Percentiles rank a stretch among this genome's conserved stretches.
Conservation (phyloP, 2,329 filamentous ascomycete species). For the Sphaerulina musiva region DNA sequence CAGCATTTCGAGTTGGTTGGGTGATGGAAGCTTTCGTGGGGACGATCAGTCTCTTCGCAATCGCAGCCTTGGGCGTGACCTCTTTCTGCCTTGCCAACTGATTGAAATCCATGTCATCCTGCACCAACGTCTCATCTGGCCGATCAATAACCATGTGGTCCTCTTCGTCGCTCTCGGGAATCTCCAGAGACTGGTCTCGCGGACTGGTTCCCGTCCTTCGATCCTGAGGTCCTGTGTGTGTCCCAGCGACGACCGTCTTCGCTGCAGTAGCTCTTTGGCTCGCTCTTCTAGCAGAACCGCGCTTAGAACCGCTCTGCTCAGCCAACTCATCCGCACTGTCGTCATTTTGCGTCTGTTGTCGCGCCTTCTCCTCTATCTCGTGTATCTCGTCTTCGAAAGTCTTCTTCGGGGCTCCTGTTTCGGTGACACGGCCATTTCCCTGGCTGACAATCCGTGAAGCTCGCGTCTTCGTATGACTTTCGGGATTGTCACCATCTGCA, state of each 20-base stretch:
- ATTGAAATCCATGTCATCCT: conserved; percentile 1
- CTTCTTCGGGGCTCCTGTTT: conserved; percentile 23
- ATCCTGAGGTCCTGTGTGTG: not conserved
- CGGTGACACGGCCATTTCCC: conserved; percentile 8
- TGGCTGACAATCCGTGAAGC: not conserved
- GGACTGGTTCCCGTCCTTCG: not conserved
- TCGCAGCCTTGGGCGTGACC: not conserved
- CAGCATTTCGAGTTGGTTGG: conserved; percentile 8
- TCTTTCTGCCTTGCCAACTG: not conserved
- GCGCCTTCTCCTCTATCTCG: conserved; percentile 26
- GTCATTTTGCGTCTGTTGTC: conserved; percentile 18
- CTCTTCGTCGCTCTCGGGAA: conserved; percentile 4
- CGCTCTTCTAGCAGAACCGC: conserved; percentile 1
- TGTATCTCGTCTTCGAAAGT: conserved; percentile 33
- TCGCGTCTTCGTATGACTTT: conserved; percentile 5
- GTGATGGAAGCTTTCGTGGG: conserved; percentile 11
- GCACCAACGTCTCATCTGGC: conserved; percentile 5
- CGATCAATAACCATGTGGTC: conserved; percentile 15
- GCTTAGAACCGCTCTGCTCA: conserved; percentile 1
- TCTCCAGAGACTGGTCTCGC: conserved; percentile 1
- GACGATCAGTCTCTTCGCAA: not conserved
- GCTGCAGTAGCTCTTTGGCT: not conserved
- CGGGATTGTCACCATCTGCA: not conserved
- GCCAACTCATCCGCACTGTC: conserved; percentile 20
- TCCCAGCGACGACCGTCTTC: not conserved